phyloP scores from a whole-genome alignment of 129 eudicot genomes.

The Glebionis coronaria region DNA sequence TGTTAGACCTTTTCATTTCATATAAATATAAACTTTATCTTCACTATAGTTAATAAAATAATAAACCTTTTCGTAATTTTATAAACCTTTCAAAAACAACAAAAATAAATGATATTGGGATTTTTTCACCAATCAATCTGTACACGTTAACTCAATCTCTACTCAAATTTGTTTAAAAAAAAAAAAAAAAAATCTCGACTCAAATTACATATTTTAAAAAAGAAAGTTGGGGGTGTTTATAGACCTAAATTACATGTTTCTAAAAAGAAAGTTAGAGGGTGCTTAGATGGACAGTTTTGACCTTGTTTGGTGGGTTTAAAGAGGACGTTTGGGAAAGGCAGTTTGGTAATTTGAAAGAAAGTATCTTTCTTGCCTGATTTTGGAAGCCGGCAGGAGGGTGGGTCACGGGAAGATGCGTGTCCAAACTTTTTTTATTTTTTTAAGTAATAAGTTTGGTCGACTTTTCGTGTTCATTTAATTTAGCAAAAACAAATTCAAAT shows the following conservation, averaged over 20 bases:
- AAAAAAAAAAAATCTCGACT: too few species aligned
- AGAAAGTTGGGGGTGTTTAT: slow-evolving; percentile 4
- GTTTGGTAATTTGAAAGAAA: background rate
- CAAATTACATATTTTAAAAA: too few species aligned
- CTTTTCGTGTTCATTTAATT: background rate
- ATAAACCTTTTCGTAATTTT: too few species aligned
- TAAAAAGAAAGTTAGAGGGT: slow-evolving; percentile 17
- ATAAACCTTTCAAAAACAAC: too few species aligned
- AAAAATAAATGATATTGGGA: too few species aligned
- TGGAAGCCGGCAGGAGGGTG: slow-evolving; percentile 40
- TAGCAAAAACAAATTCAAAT: background rate
- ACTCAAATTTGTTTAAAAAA: too few species aligned
- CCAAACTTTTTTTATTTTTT: slow-evolving; percentile 23
- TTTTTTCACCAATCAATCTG: too few species aligned
- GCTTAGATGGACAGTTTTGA: slow-evolving; percentile 23
- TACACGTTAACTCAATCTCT: too few species aligned
- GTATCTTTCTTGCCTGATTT: background rate
- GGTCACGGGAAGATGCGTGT: slow-evolving; percentile 46
- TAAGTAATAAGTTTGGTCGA: slow-evolving; percentile 16
- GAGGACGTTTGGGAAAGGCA: background rate
- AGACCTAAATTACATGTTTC: too few species aligned
- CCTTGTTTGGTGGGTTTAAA: slow-evolving; percentile 16
- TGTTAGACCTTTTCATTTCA: too few species aligned
- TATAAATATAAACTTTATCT: too few species aligned
- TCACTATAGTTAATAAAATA: too few species aligned